Evolutionary conservation across 306 rosid genomes (phyloP).

Genomic region (Rosa lucieae): DNA sequence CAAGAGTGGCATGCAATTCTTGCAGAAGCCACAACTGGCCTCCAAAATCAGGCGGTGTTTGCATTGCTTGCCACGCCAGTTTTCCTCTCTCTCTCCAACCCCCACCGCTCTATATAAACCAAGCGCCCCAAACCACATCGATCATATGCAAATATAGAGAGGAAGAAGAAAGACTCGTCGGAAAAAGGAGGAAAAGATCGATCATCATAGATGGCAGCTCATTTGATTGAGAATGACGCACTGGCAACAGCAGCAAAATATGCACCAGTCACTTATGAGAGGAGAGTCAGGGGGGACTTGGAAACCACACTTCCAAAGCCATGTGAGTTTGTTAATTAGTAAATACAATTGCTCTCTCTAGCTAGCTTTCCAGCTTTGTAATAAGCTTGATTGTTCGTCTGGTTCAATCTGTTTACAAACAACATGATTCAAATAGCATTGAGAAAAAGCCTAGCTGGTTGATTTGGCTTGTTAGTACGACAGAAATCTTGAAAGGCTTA

Average conservation of each 20-base stretch:
- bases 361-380: no score
- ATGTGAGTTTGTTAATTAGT: slow-evolving; percentile 29
- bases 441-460: not conserved
- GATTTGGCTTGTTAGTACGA: not conserved
- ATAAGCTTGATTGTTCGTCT: not conserved
- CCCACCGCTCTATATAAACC: not conserved
- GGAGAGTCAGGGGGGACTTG: slow-evolving; percentile 69
- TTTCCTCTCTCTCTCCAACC: not conserved
- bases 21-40: slow-evolving; percentile 21
- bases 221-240: slow-evolving; percentile 47
- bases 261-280: slow-evolving; percentile 57
- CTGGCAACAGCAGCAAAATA: slow-evolving; percentile 54
- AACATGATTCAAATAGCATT: not conserved
- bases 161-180: not conserved
- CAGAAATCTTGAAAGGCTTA: not conserved
- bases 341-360: not conserved
- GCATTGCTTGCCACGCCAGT: slow-evolving; percentile 34
- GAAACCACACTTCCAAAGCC: slow-evolving; percentile 73
- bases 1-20: slow-evolving; percentile 12
- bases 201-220: slow-evolving; percentile 35
- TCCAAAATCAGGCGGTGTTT: not conserved
- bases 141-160: not conserved
- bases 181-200: not conserved
- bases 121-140: not conserved
- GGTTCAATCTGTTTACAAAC: not conserved